These are phyloP conservation scores for Solanum acaule DNA, from an alignment of 257 asterid species.

Conservation along the genomic window DNA sequence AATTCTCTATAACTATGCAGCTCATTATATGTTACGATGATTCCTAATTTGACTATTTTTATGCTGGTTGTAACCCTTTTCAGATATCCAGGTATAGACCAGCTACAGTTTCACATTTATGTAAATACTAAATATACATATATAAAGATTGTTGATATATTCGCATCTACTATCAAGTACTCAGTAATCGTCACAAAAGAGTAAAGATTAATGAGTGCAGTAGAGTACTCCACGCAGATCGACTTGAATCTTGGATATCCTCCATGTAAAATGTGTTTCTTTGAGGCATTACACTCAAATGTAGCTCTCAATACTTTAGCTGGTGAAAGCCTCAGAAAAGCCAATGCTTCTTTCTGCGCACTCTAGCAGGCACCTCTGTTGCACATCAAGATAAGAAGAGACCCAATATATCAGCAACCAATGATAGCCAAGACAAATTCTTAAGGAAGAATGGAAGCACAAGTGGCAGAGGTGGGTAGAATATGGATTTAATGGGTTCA, in stretches of 20 bases:
- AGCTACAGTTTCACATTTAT: background rate
- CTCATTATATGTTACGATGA: background rate
- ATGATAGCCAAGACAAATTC: background rate
- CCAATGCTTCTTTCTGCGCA: conserved; percentile 71
- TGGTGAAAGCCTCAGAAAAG: conserved; percentile 28
- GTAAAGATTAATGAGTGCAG: background rate
- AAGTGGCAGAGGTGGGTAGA: background rate
- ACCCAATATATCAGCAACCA: background rate
- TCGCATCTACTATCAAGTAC: background rate
- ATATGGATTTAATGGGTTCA: background rate
- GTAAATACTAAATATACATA: background rate
- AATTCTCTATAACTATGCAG: background rate
- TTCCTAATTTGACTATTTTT: background rate
- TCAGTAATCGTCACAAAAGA: background rate
- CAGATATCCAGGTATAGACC: background rate
- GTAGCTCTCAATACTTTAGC: background rate
- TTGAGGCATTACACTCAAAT: background rate
- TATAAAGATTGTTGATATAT: background rate
- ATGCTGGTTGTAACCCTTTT: background rate
- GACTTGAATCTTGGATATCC: background rate
- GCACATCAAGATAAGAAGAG: background rate
- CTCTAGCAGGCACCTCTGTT: conserved; percentile 68
- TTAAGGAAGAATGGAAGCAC: background rate
- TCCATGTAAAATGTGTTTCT: background rate
- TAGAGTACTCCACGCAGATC: background rate